Percentiles rank a stretch among this genome's conserved stretches.
Conservation (phyloP, 2,329 filamentous ascomycete species). For the Epichloe gansuensis region DNA sequence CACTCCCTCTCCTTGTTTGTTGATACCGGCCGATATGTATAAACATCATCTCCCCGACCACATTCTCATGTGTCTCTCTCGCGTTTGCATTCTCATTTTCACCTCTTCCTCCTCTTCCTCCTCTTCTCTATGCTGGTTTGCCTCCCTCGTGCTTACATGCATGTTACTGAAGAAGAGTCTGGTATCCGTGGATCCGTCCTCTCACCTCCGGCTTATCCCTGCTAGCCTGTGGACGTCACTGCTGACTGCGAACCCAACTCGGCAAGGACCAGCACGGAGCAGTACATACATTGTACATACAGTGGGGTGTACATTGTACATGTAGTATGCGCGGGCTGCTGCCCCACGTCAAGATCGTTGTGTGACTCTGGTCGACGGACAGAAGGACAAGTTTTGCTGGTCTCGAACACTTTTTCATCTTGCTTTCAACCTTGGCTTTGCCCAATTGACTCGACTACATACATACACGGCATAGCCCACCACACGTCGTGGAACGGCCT, state of each 20-base stretch:
- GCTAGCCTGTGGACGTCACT: no score
- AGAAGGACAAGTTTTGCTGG: background rate
- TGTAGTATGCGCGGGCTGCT: constrained; percentile 1
- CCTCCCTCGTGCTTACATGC: background rate
- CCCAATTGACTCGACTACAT: background rate
- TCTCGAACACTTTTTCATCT: background rate
- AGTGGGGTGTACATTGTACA: background rate
- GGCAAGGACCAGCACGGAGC: no score
- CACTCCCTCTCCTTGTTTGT: background rate
- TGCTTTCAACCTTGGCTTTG: background rate
- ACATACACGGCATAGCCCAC: background rate
- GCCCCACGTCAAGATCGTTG: constrained; percentile 7
- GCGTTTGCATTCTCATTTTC: background rate
- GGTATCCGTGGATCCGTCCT: no score
- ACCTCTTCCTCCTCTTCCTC: background rate
- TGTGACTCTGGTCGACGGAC: background rate
- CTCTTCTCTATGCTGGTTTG: background rate
- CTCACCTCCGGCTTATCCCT: no score
- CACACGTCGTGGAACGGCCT: background rate
- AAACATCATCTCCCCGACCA: background rate
- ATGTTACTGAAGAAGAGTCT: no score
- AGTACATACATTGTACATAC: no score
- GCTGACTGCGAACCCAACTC: no score
- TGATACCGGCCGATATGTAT: background rate
- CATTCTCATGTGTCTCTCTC: background rate